Conservation (phyloP, 2,329 filamentous ascomycete genomes). For the Nemania abortiva region DNA sequence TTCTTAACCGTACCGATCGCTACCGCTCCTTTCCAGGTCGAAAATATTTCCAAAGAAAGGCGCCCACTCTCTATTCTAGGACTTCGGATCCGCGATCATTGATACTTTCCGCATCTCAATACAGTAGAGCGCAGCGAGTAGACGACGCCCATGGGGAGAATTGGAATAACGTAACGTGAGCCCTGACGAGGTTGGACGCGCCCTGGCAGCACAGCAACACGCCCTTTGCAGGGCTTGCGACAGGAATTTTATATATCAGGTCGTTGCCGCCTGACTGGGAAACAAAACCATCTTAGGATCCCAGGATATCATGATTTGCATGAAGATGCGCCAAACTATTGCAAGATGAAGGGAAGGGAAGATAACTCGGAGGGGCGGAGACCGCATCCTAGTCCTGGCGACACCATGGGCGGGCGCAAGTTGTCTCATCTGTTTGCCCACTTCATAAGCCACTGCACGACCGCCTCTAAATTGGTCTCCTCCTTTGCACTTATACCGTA, state of each 20-base stretch:
- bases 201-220: slow-evolving; percentile 41
- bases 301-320: slow-evolving; percentile 51
- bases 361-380: slow-evolving; percentile 10
- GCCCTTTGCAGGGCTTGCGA: slow-evolving; percentile 48
- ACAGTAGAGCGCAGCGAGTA: slow-evolving; percentile 42
- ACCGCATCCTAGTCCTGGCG: slow-evolving; percentile 7
- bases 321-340: slow-evolving; percentile 49
- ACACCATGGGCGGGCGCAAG: slow-evolving; percentile 24
- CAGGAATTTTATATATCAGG: slow-evolving; percentile 53
- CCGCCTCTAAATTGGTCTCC: slow-evolving; percentile 97
- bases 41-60: slow-evolving; percentile 41
- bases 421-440: slow-evolving; percentile 76
- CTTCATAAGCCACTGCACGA: slow-evolving; percentile 95
- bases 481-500: slow-evolving; percentile 99
- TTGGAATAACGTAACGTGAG: slow-evolving; percentile 42
- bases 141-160: slow-evolving; percentile 42
- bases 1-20: slow-evolving; percentile 41
- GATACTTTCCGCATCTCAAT: slow-evolving; percentile 45
- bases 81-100: slow-evolving; percentile 42
- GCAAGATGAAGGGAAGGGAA: slow-evolving; percentile 38
- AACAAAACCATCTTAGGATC: slow-evolving; percentile 48
- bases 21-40: slow-evolving; percentile 28
- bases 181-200: slow-evolving; percentile 39
- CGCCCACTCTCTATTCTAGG: slow-evolving; percentile 43
- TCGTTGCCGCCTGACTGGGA: slow-evolving; percentile 50